These are phyloP conservation scores for Pseudodiploospora longispora DNA, from an alignment of 2,329 filamentous ascomycete genomes.

Conservation along the genomic window DNA sequence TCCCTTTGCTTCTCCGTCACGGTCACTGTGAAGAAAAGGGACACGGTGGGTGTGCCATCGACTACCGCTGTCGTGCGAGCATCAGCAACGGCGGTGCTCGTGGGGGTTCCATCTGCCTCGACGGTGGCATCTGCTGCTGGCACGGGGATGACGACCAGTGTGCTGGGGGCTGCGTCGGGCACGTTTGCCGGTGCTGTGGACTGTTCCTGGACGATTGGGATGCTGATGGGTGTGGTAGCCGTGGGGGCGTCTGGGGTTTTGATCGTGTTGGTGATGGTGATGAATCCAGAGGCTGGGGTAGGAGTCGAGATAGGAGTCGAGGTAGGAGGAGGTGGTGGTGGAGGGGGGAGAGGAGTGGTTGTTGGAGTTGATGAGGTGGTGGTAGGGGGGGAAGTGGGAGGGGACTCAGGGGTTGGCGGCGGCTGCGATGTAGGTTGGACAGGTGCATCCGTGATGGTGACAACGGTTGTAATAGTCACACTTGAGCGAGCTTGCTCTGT, in stretches of 20 bases:
- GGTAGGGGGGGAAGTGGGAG: background rate
- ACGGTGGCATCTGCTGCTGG: conserved; percentile 11
- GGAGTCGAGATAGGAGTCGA: conserved; percentile 7
- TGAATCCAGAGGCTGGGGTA: conserved; percentile 7
- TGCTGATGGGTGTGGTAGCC: conserved; percentile 2
- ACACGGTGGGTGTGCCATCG: conserved; percentile 26
- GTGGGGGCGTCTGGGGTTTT: conserved; percentile 7
- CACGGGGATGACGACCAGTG: conserved; percentile 21
- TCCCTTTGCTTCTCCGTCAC: conserved; percentile 23
- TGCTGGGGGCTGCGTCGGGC: conserved; percentile 7
- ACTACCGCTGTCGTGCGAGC: conserved; percentile 15
- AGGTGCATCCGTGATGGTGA: conserved; percentile 19
- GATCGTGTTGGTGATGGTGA: conserved; percentile 20
- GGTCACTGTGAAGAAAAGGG: conserved; percentile 29
- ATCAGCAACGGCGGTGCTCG: background rate
- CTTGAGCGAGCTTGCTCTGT: conserved; percentile 13
- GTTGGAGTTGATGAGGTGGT: conserved; percentile 3
- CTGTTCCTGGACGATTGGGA: background rate
- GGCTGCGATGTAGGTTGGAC: conserved; percentile 4
- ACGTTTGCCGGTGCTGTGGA: conserved; percentile 1
- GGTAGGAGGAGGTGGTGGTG: background rate
- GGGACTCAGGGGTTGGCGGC: conserved; percentile 6
- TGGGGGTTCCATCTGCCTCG: background rate
- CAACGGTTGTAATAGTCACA: conserved; percentile 22
- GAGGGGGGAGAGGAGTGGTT: conserved; percentile 1